Evolutionary conservation across 495 filamentous ascomycete genomes (phyloP).

Genomic region (Hyaloscypha bicolor): DNA sequence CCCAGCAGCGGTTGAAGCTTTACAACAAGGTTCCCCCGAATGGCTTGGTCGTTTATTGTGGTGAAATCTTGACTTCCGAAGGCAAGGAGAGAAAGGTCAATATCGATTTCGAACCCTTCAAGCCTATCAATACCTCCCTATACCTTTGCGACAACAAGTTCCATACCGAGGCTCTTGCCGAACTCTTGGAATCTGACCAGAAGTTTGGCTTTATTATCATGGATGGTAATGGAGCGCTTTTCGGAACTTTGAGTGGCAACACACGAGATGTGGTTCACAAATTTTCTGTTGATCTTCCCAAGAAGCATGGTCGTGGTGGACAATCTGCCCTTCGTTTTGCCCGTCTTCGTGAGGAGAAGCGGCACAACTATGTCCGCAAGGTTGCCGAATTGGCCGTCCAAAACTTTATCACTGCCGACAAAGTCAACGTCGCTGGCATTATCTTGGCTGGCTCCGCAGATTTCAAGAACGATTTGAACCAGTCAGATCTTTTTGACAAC

Average conservation of each 20-base stretch:
- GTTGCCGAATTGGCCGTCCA: conserved; percentile 97
- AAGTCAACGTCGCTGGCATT: conserved; percentile 93
- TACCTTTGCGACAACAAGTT: conserved; percentile 99
- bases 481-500: conserved; percentile 94
- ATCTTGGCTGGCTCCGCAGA: conserved; percentile 96
- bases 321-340: conserved; percentile 99
- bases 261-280: conserved; percentile 97
- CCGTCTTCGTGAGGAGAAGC: conserved; percentile 98
- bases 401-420: conserved; percentile 97
- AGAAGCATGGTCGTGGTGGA: conserved; percentile 99
- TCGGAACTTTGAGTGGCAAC: conserved; percentile 95
- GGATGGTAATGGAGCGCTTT: conserved; percentile 97
- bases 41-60: conserved; percentile 96
- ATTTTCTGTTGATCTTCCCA: conserved; percentile 93
- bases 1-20: conserved; percentile 96
- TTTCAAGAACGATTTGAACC: conserved; percentile 99
- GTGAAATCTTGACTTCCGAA: conserved; percentile 99
- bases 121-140: conserved; percentile 98
- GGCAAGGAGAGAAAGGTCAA: conserved; percentile 99
- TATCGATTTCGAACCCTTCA: conserved; percentile 99
- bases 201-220: conserved; percentile 99
- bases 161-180: conserved; percentile 94
- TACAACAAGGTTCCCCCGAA: conserved; percentile 99
- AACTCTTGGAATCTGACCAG: conserved; percentile 96
- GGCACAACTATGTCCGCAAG: conserved; percentile 99